Evolutionary conservation across 441 rosid species (phyloP), one percentile per base, ranked within the genome.

Genomic region (Erysimum cheiri): DNA sequence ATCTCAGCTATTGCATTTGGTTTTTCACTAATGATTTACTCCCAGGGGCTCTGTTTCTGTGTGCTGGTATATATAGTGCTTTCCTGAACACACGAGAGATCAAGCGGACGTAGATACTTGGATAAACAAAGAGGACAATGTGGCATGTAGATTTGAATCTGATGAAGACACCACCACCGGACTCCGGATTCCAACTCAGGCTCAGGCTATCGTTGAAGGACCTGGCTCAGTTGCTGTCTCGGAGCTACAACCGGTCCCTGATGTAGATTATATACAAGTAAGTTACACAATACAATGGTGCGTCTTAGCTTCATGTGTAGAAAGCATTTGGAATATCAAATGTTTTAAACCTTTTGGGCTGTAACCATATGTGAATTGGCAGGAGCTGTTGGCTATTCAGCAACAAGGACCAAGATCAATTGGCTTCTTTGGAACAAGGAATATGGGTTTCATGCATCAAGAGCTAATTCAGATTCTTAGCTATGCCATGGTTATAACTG

Each of bases 381-480:
- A 91, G 97, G 97, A 87, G 70, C 77, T 91, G 67, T 77, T 91
- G 75, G 97, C 97, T 58, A 91, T 91, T 73, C 97, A 89, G 76
- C 93, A 91, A 73, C 97, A 91, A 79, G 96, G 97, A 57, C 97
- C 97, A 35, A 80, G 97, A 82, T 60, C 86, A 44, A 91, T 91
- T 73, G 95, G 97, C 56, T 91, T 91, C 75, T 91, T 91, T 65
- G 97, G 97, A 62, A 91, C 97, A 5, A 75, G 95, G 69, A 91
- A 91, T 69, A 91, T 91, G 97, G 97, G 95, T 53, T 91, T 89
- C 80, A 84, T 91, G 95, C 97, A 91, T 81, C 95, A 91, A 78
- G 86, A 91, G 63, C 92, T 91, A 54, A 91, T 91, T 68, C 95
- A 91, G 83, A 91, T 91, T 67, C 97, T 91, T 71, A 91, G 97